Evolutionary conservation across 1,284 basidiomycete species (phyloP).

Genomic region (Moniliophthora roreri): DNA sequence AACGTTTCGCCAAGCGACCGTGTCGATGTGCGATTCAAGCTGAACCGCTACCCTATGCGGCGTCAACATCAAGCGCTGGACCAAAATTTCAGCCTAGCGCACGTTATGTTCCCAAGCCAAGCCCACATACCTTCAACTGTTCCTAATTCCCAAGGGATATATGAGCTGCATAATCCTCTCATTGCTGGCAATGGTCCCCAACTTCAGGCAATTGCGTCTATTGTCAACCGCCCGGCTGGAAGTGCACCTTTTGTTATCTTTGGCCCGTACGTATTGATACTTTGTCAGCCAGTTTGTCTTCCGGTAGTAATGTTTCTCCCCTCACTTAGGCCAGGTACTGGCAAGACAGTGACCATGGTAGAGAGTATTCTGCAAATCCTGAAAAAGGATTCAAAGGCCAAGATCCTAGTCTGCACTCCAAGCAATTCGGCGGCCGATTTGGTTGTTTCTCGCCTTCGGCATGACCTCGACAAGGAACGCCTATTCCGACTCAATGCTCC

Average conservation of each 20-base stretch:
- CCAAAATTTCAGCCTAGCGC: constrained; percentile 21
- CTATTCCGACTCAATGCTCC: constrained; percentile 69
- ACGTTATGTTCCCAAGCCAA: constrained; percentile 14
- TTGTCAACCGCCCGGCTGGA: constrained; percentile 42
- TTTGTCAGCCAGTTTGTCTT: not conserved
- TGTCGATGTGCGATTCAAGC: constrained; percentile 53
- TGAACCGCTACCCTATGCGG: constrained; percentile 51
- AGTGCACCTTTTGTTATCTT: constrained; percentile 61
- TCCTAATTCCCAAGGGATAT: not conserved
- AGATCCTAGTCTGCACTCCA: constrained; percentile 63
- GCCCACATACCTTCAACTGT: constrained; percentile 5
- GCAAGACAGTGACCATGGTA: constrained; percentile 68
- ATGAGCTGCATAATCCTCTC: constrained; percentile 40
- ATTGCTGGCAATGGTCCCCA: constrained; percentile 53
- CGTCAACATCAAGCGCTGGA: constrained; percentile 56
- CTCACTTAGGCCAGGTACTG: constrained; percentile 50
- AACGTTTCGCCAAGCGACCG: constrained; percentile 24
- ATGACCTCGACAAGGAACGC: constrained; percentile 28
- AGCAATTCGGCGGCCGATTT: constrained; percentile 64
- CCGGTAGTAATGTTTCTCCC: not conserved
- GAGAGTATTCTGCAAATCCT: constrained; percentile 65
- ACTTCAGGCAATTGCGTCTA: constrained; percentile 51
- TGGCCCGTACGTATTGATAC: constrained; percentile 54
- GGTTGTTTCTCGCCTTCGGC: constrained; percentile 39
- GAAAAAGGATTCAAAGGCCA: constrained; percentile 36